Evolutionary conservation across 2,329 filamentous ascomycete species (phyloP).

Genomic region (Pyrenophora teres): DNA sequence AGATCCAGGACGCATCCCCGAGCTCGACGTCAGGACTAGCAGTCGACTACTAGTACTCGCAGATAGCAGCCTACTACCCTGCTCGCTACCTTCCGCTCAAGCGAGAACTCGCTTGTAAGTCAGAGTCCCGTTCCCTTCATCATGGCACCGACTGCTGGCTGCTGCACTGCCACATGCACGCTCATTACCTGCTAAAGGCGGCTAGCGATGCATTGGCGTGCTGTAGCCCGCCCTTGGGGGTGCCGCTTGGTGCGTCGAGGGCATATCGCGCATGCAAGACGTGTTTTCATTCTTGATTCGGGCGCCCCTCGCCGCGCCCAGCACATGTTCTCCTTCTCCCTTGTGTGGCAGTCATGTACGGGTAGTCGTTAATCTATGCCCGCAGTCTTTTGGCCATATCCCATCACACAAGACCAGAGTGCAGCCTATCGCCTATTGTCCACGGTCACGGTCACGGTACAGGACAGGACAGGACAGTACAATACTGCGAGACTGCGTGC

Average conservation of each 20-base stretch:
- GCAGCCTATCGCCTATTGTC: neutral
- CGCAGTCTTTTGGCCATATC: neutral
- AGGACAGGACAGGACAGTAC: too few species aligned
- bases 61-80: neutral
- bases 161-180: slow-evolving; percentile 30
- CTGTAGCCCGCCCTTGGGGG: slow-evolving; percentile 1
- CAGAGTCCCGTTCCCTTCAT: slow-evolving; percentile 7
- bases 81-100: slow-evolving; percentile 19
- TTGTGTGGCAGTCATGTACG: neutral
- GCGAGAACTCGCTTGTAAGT: slow-evolving; percentile 22
- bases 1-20: too few species aligned
- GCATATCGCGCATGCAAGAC: slow-evolving; percentile 20
- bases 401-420: too few species aligned
- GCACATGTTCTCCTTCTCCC: neutral
- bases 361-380: neutral
- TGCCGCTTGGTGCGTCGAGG: neutral
- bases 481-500: too few species aligned
- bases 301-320: neutral
- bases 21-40: too few species aligned
- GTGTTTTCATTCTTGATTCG: slow-evolving; percentile 11
- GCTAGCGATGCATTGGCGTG: slow-evolving; percentile 17
- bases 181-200: slow-evolving; percentile 27
- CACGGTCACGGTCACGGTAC: neutral
- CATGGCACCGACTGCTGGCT: neutral
- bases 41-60: neutral